Percentiles rank a stretch among this genome's conserved stretches.
Conservation (phyloP, 139 green algal genomes). For the Chlorella vulgaris region DNA sequence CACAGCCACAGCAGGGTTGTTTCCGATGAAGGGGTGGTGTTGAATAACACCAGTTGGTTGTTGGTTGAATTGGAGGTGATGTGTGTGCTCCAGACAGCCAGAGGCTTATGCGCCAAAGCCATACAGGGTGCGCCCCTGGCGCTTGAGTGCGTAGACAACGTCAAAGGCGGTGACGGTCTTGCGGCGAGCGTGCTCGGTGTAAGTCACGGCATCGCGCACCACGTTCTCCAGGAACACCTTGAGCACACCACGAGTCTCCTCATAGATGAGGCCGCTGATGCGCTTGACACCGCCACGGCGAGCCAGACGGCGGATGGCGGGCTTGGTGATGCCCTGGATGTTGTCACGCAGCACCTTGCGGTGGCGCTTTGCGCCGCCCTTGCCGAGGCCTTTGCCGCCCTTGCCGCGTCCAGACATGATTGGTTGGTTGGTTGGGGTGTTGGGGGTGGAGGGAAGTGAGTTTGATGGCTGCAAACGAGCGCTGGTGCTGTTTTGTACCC, state of each 20-base stretch:
- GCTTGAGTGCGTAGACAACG: slow-evolving; percentile 95
- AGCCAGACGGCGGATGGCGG: slow-evolving; percentile 81
- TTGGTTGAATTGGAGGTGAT: background rate
- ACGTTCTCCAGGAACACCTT: slow-evolving; percentile 95
- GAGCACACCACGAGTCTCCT: slow-evolving; percentile 88
- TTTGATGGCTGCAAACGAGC: too few species aligned
- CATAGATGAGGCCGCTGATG: slow-evolving; percentile 88
- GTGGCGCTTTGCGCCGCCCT: slow-evolving; percentile 91
- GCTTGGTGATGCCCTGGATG: slow-evolving; percentile 79
- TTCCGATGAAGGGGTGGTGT: too few species aligned
- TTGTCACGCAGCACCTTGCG: slow-evolving; percentile 86
- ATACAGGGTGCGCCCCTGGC: slow-evolving; percentile 96
- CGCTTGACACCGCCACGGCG: slow-evolving; percentile 87
- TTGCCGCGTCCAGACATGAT: slow-evolving; percentile 95
- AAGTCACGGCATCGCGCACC: slow-evolving; percentile 95
- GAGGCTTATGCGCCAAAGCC: slow-evolving; percentile 85
- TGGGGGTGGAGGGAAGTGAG: too few species aligned
- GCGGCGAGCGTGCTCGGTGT: slow-evolving; percentile 96
- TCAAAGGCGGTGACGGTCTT: slow-evolving; percentile 98
- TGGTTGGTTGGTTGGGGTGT: too few species aligned
- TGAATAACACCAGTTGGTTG: too few species aligned
- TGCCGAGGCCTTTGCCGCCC: slow-evolving; percentile 93
- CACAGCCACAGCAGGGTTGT: too few species aligned
- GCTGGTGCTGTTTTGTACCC: too few species aligned
- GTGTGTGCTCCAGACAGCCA: background rate